These are phyloP conservation scores for Epicoccum sorghinum DNA, from an alignment of 2,329 filamentous ascomycete species.

Conservation along the genomic window DNA sequence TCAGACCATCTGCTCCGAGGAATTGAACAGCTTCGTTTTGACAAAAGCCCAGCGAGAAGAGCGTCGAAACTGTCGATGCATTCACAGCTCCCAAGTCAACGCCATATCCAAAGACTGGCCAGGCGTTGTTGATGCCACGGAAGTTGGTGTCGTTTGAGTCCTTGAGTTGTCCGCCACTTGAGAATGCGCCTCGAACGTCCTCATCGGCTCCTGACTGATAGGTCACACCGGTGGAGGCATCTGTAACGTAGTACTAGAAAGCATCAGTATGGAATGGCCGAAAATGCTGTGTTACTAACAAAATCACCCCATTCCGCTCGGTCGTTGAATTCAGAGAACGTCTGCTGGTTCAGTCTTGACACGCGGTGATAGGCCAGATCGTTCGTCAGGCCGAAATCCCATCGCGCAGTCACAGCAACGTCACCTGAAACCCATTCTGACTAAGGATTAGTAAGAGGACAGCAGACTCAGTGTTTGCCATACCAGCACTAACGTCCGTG, in stretches of 20 bases:
- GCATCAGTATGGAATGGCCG: slow-evolving; percentile 70
- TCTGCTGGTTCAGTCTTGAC: slow-evolving; percentile 63
- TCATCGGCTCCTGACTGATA: slow-evolving; percentile 55
- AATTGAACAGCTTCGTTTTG: slow-evolving; percentile 82
- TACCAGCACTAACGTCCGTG: slow-evolving; percentile 73
- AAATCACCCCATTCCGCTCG: slow-evolving; percentile 84
- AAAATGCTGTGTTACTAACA: slow-evolving; percentile 70
- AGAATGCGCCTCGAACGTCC: slow-evolving; percentile 63
- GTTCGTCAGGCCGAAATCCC: slow-evolving; percentile 77
- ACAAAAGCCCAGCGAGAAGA: slow-evolving; percentile 77
- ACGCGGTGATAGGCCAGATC: slow-evolving; percentile 72
- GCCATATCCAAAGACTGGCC: slow-evolving; percentile 81
- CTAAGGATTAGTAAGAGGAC: slow-evolving; percentile 15
- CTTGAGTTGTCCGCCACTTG: slow-evolving; percentile 67
- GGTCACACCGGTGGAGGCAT: slow-evolving; percentile 50
- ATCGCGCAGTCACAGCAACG: slow-evolving; percentile 63
- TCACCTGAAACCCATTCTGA: slow-evolving; percentile 76
- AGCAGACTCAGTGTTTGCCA: neutral
- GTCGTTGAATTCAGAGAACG: slow-evolving; percentile 74
- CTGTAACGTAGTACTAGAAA: slow-evolving; percentile 69
- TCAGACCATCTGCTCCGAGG: slow-evolving; percentile 75
- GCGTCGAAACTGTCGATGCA: slow-evolving; percentile 21
- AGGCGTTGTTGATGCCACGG: slow-evolving; percentile 73
- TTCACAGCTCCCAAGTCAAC: slow-evolving; percentile 42
- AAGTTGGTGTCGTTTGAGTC: slow-evolving; percentile 70